phyloP scores from a whole-genome alignment of 106 monocot species.

The Dendrobium catenatum region DNA sequence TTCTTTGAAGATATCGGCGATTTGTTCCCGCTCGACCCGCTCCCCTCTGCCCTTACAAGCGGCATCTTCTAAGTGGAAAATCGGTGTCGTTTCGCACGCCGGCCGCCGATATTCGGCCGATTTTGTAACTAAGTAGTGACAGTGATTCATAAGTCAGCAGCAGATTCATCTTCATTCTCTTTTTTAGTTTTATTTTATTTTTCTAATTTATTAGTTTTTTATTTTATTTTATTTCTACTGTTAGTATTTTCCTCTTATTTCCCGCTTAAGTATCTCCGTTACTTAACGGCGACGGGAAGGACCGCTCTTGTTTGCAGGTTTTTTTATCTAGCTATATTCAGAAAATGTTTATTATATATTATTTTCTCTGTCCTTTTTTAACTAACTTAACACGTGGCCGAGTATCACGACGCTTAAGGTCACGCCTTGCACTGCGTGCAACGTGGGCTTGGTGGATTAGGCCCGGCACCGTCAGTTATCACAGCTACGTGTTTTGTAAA shows the following conservation, averaged over 20 bases:
- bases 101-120: not conserved
- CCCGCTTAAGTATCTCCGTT: not conserved
- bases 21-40: conserved; percentile 32
- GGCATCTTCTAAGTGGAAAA: not conserved
- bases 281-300: not conserved
- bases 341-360: not conserved
- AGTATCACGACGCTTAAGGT: not conserved
- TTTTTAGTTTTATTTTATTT: not conserved
- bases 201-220: not conserved
- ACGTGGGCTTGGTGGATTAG: not conserved
- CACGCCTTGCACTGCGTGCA: not conserved
- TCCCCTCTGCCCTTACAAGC: not conserved
- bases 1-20: conserved; percentile 38
- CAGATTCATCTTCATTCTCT: not conserved
- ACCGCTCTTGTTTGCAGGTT: not conserved
- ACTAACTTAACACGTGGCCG: conserved; percentile 8
- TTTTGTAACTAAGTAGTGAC: not conserved
- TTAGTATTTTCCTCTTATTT: not conserved
- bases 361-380: not conserved
- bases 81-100: not conserved
- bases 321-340: not conserved
- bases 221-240: not conserved
- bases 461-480: not conserved
- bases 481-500: not conserved
- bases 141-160: not conserved